Percentiles rank a stretch among this genome's conserved stretches.
phyloP scores from a whole-genome alignment of 2,329 filamentous ascomycete species.

The Fusarium tuaranense region DNA sequence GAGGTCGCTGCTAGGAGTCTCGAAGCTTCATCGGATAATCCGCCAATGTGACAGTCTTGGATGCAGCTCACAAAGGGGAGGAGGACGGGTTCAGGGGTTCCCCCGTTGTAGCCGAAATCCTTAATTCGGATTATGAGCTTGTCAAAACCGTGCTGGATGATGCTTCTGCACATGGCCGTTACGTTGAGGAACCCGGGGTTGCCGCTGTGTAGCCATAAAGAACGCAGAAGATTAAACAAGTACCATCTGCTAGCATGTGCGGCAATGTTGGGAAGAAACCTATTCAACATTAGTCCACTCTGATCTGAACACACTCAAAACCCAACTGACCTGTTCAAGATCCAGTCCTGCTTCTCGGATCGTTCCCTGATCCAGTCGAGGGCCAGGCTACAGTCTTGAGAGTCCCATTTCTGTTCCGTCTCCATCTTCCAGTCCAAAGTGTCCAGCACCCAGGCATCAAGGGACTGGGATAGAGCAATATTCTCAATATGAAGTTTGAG shows the following conservation, averaged over 20 bases:
- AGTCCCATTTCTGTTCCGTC: neutral
- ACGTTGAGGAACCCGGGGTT: neutral
- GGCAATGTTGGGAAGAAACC: constrained; percentile 11
- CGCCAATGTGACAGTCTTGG: constrained; percentile 1
- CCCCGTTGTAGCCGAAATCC: neutral
- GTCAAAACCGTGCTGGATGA: constrained; percentile 1
- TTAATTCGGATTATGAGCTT: constrained; percentile 4
- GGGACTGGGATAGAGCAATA: neutral
- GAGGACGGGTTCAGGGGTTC: neutral
- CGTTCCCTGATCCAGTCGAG: neutral
- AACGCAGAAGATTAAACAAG: constrained; percentile 7
- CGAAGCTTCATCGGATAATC: neutral
- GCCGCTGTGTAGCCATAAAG: neutral
- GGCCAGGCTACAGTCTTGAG: neutral
- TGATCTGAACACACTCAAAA: neutral
- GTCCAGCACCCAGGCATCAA: neutral
- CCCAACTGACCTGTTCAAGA: constrained; percentile 5
- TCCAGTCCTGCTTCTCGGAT: neutral
- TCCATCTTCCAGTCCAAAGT: constrained; percentile 3
- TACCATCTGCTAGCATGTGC: neutral
- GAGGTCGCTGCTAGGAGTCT: constrained; percentile 4
- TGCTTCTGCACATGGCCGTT: constrained; percentile 1
- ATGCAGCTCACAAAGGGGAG: constrained; percentile 6
- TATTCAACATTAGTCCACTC: neutral
- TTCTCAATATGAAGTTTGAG: neutral